Evolutionary conservation across 257 asterid genomes (phyloP).

Genomic region (Solanum bulbocastanum): DNA sequence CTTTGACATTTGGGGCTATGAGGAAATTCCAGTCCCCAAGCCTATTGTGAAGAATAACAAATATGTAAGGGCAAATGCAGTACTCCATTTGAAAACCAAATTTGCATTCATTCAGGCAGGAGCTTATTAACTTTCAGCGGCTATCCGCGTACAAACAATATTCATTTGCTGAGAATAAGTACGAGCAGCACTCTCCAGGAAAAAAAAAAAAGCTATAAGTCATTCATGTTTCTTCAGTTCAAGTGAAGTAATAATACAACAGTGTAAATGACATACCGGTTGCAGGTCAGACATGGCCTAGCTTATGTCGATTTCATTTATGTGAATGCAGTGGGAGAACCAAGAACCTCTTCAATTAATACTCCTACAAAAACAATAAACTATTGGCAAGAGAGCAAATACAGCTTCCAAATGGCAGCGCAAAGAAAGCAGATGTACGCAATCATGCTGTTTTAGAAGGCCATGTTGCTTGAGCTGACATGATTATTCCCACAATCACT

Average conservation of each 20-base stretch:
- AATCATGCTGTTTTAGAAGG: slow-evolving; percentile 44
- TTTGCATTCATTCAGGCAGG: not conserved
- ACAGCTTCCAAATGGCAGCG: not conserved
- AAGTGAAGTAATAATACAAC: not conserved
- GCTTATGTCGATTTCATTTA: not conserved
- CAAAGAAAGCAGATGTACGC: not conserved
- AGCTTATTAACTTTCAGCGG: not conserved
- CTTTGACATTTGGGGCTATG: not conserved
- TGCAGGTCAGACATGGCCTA: not conserved
- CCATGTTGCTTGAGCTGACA: slow-evolving; percentile 99
- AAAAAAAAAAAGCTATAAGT: not conserved
- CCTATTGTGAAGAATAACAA: not conserved
- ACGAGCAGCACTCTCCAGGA: not conserved
- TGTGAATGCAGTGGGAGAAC: not conserved
- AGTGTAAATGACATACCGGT: not conserved
- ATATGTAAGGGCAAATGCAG: not conserved
- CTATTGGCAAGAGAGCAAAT: not conserved
- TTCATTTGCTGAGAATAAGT: not conserved
- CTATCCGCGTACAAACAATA: not conserved
- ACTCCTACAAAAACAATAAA: not conserved
- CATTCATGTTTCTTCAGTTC: not conserved
- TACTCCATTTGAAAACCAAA: not conserved
- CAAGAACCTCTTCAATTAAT: not conserved
- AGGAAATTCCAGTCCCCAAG: not conserved
- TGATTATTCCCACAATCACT: slow-evolving; percentile 93